Evolutionary conservation across 192 early-diverging fungal species (phyloP).

Genomic region (Podila epicladia): DNA sequence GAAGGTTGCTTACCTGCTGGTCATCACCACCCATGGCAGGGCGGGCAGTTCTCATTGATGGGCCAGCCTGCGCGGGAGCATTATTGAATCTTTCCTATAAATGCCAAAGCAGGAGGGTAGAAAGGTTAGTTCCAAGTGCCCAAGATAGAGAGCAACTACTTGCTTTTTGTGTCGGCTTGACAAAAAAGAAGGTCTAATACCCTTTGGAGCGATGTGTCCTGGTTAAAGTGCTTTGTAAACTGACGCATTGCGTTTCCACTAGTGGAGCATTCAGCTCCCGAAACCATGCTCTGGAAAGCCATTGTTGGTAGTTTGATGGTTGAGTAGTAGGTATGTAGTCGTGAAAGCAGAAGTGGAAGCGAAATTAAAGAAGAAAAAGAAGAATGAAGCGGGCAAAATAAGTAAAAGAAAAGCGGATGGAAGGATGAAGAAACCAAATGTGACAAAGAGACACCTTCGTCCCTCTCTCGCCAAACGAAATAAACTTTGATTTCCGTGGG

Average conservation of each 20-base stretch:
- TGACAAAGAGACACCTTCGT: no score
- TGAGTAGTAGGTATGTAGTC: background rate
- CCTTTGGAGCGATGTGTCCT: constrained; percentile 81
- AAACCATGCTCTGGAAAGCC: constrained; percentile 50
- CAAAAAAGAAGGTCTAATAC: constrained; percentile 46
- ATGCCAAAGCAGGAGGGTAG: background rate
- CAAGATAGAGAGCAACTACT: background rate
- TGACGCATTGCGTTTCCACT: constrained; percentile 78
- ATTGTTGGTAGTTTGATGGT: constrained; percentile 4
- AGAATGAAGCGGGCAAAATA: constrained; percentile 14
- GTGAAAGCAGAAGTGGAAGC: background rate
- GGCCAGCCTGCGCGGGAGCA: constrained; percentile 18
- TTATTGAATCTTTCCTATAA: constrained; percentile 21
- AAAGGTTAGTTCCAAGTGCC: background rate
- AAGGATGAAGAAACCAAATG: no score
- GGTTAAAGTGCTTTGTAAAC: constrained; percentile 84
- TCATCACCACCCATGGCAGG: constrained; percentile 35
- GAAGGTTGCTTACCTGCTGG: constrained; percentile 33
- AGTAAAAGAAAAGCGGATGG: no score
- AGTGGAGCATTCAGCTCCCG: constrained; percentile 76
- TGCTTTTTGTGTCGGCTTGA: background rate
- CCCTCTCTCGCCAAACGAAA: no score
- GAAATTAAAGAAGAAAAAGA: background rate
- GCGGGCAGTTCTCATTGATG: constrained; percentile 30
- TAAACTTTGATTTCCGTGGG: no score